Evolutionary conservation across 169 alveolate species (phyloP).

Genomic region (Perkinsus chesapeaki): DNA sequence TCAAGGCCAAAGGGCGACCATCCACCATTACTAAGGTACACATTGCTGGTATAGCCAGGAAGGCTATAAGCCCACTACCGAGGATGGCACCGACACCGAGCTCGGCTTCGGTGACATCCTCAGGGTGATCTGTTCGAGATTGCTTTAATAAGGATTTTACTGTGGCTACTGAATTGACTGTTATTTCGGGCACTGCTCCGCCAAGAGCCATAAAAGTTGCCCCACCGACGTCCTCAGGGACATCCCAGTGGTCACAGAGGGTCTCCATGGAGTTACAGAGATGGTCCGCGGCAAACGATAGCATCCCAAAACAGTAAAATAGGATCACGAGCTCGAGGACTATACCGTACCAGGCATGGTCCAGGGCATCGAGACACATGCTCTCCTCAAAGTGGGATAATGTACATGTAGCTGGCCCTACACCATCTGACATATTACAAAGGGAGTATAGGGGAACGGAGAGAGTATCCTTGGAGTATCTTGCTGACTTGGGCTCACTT

Average conservation of each 20-base stretch:
- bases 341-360: background rate
- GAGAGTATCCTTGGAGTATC: background rate
- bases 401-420: background rate
- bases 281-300: constrained; percentile 10
- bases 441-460: background rate
- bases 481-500: background rate
- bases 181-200: constrained; percentile 9
- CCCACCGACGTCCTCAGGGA: constrained; percentile 16
- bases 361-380: background rate
- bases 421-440: background rate
- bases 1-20: background rate
- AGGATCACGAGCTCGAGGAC: background rate
- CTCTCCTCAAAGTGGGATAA: background rate
- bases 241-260: background rate
- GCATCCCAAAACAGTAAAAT: background rate
- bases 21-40: background rate
- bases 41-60: background rate
- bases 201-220: constrained; percentile 16
- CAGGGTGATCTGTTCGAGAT: background rate
- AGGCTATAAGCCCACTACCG: constrained; percentile 11
- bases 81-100: constrained; percentile 12
- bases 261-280: constrained; percentile 14
- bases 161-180: constrained; percentile 7
- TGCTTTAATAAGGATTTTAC: background rate
- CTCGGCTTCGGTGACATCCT: constrained; percentile 1